Percentiles rank a stretch among this genome's conserved stretches.
phyloP scores from a whole-genome alignment of 2,329 filamentous ascomycete genomes.

The Cladosporium colombiae region DNA sequence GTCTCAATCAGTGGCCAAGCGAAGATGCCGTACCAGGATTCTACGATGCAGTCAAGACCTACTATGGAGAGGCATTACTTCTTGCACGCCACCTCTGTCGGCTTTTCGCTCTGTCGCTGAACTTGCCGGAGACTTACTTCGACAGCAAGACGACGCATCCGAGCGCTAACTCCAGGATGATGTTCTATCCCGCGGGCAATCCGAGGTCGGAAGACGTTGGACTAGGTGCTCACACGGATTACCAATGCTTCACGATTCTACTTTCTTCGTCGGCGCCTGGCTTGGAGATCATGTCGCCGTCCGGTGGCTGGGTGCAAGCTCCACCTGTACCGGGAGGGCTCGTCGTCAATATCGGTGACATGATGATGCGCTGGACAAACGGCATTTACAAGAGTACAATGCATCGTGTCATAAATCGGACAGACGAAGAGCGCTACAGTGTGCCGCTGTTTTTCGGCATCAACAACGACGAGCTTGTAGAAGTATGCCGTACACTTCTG shows the following conservation, averaged over 20 bases:
- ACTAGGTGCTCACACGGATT: slow-evolving; percentile 41
- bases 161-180: slow-evolving; percentile 43
- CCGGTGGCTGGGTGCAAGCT: slow-evolving; percentile 47
- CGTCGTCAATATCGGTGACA: slow-evolving; percentile 54
- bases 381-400: slow-evolving; percentile 47
- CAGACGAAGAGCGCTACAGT: slow-evolving; percentile 42
- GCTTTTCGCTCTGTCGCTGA: slow-evolving; percentile 44
- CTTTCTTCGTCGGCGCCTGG: slow-evolving; percentile 31
- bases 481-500: slow-evolving; percentile 25
- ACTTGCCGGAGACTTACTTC: slow-evolving; percentile 42
- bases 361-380: slow-evolving; percentile 52
- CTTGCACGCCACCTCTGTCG: slow-evolving; percentile 45
- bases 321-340: slow-evolving; percentile 48
- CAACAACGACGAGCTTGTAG: slow-evolving; percentile 44
- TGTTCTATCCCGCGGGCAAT: slow-evolving; percentile 41
- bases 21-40: slow-evolving; percentile 44
- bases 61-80: slow-evolving; percentile 42
- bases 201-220: slow-evolving; percentile 37
- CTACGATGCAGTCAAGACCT: slow-evolving; percentile 39
- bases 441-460: slow-evolving; percentile 53
- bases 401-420: slow-evolving; percentile 50
- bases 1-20: slow-evolving; percentile 42
- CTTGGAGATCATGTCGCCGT: slow-evolving; percentile 37
- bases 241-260: slow-evolving; percentile 36
- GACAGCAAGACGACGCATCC: slow-evolving; percentile 43